Conservation (phyloP, 768 basidiomycete genomes). For the Mrakia hoshinonis region DNA sequence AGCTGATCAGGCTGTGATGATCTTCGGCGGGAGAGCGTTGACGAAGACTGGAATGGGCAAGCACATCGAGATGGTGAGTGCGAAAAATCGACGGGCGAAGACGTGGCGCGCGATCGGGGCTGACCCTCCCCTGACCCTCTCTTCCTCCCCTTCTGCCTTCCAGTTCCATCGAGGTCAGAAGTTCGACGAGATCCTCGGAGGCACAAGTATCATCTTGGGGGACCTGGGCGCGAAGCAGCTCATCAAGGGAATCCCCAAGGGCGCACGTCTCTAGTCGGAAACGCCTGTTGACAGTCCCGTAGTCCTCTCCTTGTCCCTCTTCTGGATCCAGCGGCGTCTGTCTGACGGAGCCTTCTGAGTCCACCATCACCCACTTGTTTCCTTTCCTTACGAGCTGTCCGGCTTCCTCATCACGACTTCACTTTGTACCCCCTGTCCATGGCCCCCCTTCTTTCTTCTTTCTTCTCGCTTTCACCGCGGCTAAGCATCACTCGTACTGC, state of each 20-base stretch:
- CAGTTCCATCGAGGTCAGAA: not conserved
- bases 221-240: constrained; percentile 77
- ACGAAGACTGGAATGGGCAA: constrained; percentile 34
- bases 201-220: constrained; percentile 53
- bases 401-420: not conserved
- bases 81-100: not conserved
- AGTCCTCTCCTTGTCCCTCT: too few relatives aligned
- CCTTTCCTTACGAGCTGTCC: not conserved
- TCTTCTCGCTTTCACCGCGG: too few relatives aligned
- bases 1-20: constrained; percentile 63
- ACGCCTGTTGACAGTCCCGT: too few relatives aligned
- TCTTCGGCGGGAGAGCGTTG: constrained; percentile 30
- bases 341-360: too few relatives aligned
- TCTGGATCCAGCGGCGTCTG: too few relatives aligned
- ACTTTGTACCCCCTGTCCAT: too few relatives aligned
- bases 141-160: too few relatives aligned
- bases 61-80: constrained; percentile 34
- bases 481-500: too few relatives aligned
- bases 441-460: too few relatives aligned
- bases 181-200: constrained; percentile 44
- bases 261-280: constrained; percentile 42
- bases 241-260: constrained; percentile 60
- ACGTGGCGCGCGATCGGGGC: not conserved
- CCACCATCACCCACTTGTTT: too few relatives aligned
- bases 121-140: not conserved